phyloP scores from a whole-genome alignment of 495 filamentous ascomycete species.

The Amphirosellinia nigrospora region DNA sequence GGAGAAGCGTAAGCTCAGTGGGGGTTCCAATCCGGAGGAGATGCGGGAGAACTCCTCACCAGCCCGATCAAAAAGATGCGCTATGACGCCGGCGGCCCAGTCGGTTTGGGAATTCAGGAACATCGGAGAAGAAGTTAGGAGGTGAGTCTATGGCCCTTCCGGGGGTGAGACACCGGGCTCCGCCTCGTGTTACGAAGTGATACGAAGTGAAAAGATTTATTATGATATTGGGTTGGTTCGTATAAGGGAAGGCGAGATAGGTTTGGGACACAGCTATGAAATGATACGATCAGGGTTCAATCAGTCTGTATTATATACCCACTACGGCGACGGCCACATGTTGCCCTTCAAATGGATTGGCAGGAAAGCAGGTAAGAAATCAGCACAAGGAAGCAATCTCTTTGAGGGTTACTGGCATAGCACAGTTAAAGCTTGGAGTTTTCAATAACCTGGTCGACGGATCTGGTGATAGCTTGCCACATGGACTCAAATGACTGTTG shows the following conservation, averaged over 20 bases:
- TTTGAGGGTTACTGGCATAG: background rate
- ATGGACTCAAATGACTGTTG: background rate
- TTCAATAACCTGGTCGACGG: background rate
- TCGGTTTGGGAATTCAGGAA: conserved; percentile 72
- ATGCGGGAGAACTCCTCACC: conserved; percentile 35
- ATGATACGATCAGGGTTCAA: background rate
- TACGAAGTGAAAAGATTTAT: conserved; percentile 24
- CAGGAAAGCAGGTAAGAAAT: background rate
- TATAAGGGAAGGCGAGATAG: background rate
- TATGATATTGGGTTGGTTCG: conserved; percentile 19
- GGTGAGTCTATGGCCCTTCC: background rate
- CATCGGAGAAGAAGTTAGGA: conserved; percentile 22
- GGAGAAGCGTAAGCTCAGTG: conserved; percentile 66
- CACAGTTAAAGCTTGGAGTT: background rate
- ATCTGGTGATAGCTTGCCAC: background rate
- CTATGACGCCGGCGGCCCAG: conserved; percentile 51
- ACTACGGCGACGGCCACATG: background rate
- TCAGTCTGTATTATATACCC: conserved; percentile 26
- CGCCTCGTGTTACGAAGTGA: conserved; percentile 19
- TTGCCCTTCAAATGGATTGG: background rate
- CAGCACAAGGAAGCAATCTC: background rate
- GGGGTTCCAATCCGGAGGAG: conserved; percentile 47
- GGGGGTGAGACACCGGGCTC: background rate
- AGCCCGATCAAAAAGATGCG: conserved; percentile 67
- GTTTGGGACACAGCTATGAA: background rate